A percentile compares a stretch with the other conserved stretches of the same genome.
These are phyloP conservation scores for Hanseniaspora hatyaiensis DNA, from an alignment of 805 yeast species.

Conservation along the genomic window DNA sequence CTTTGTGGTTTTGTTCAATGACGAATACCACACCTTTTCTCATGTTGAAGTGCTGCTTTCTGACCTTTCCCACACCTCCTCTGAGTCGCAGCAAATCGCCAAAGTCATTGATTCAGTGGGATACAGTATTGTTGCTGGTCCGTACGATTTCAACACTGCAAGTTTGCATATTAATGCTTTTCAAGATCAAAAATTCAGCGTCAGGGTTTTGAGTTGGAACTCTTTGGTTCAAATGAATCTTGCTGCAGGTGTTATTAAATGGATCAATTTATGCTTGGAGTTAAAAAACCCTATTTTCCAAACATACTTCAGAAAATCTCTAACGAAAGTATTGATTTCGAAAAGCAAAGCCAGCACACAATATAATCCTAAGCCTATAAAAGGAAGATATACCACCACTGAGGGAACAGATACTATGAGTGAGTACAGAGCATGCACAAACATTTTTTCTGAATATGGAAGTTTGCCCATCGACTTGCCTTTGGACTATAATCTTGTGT, in stretches of 20 bases:
- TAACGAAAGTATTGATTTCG: constrained; percentile 20
- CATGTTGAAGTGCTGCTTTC: constrained; percentile 41
- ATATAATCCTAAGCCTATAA: background rate
- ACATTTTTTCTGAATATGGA: too few relatives aligned
- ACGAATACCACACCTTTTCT: constrained; percentile 54
- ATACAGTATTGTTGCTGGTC: background rate
- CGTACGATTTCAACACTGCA: background rate
- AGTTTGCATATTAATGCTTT: background rate
- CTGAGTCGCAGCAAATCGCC: background rate
- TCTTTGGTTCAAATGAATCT: constrained; percentile 8
- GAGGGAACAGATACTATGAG: background rate
- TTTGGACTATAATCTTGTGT: background rate
- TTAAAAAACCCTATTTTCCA: constrained; percentile 34
- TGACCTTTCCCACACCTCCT: background rate
- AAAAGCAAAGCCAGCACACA: background rate
- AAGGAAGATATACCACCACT: background rate
- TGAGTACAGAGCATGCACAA: background rate
- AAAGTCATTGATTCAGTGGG: constrained; percentile 1
- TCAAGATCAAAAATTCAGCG: constrained; percentile 4
- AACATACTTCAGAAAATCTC: constrained; percentile 30
- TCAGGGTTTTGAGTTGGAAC: constrained; percentile 3
- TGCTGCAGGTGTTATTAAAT: constrained; percentile 31
- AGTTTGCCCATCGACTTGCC: too few relatives aligned
- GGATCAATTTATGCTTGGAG: constrained; percentile 38
- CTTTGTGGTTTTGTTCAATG: constrained; percentile 60